Evolutionary conservation across 768 basidiomycete species (phyloP).

Genomic region (Xerocomellus intermedius): DNA sequence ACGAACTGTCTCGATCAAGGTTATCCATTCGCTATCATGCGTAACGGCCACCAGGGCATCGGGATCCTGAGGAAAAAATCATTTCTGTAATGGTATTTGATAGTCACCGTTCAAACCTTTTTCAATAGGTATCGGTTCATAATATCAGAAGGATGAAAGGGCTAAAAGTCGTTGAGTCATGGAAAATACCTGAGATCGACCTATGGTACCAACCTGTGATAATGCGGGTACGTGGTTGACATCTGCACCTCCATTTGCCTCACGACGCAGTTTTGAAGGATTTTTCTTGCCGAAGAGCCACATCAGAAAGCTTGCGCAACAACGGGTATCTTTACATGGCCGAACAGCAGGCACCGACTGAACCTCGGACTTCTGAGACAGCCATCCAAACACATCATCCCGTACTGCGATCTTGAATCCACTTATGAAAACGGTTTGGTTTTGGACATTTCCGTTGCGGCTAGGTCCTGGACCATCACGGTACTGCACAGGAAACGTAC

Average conservation of each 20-base stretch:
- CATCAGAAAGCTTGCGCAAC: background rate
- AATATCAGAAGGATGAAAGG: constrained; percentile 7
- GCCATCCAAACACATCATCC: background rate
- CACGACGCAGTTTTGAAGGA: background rate
- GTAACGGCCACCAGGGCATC: constrained; percentile 3
- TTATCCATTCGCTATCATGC: constrained; percentile 8
- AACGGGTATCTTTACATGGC: background rate
- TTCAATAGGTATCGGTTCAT: constrained; percentile 5
- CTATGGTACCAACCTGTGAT: constrained; percentile 3
- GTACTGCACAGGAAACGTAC: background rate
- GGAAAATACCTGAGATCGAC: background rate
- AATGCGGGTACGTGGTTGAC: background rate
- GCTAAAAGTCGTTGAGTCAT: background rate
- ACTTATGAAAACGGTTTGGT: constrained; percentile 18
- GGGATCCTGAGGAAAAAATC: background rate
- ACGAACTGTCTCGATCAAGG: background rate
- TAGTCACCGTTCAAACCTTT: background rate
- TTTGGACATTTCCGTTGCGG: background rate
- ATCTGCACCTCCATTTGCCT: background rate
- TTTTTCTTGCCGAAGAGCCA: background rate
- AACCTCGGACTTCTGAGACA: background rate
- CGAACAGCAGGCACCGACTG: background rate
- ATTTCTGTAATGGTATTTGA: background rate
- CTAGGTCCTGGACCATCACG: background rate
- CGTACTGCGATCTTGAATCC: constrained; percentile 17